Evolutionary conservation across 2,329 filamentous ascomycete genomes (phyloP), one percentile per base, ranked within the genome.

Genomic region (Ascosphaera pollenicola): DNA sequence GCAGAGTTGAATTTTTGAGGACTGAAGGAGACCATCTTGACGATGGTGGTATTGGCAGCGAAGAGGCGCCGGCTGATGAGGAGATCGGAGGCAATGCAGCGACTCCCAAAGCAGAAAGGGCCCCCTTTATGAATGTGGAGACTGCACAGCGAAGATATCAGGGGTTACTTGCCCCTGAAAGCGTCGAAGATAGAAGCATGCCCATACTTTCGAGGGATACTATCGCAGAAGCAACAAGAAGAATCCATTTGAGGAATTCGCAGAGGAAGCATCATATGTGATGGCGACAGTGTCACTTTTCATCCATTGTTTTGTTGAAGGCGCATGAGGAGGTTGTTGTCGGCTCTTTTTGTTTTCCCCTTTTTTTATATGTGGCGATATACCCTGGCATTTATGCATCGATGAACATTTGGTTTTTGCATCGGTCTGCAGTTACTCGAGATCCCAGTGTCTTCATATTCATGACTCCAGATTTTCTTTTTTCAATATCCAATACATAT

Each of bases 1-100:
- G 69, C 46, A 63, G 57, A 42, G 63, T 58, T 19, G 50, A 54
- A 38, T 60, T 59, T 35, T 47, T 44, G 19, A 54, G 56, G 16
- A 45, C 59, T 39, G 49, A 53, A 2, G 57, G 56, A 1, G 56
- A 46, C 35, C 39, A 36, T 8, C 28, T 37, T 7, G 19, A 28
- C n/a, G 35, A 43, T 16, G 17, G 34, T 26, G 47, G 44, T 2
- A 11, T 37, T 36, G 36, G 38, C 16, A 36, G 42, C 37, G 39
- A 43, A 35, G 32, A 43, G 5, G 41, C 35, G 3, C 32, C 40
- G n/a, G 6, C 38, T 4, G 35, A 36, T 15, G 38, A 35, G 3
- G 39, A 37, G 10, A 49, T 52, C 2, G 37, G 18, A 17, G 35
- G 28, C n/a, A n/a, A 19, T 38, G 38, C 10, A 28, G 26, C 3